phyloP scores from a whole-genome alignment of 1,284 basidiomycete species.

The Cutaneotrichosporon cyanovorans region DNA sequence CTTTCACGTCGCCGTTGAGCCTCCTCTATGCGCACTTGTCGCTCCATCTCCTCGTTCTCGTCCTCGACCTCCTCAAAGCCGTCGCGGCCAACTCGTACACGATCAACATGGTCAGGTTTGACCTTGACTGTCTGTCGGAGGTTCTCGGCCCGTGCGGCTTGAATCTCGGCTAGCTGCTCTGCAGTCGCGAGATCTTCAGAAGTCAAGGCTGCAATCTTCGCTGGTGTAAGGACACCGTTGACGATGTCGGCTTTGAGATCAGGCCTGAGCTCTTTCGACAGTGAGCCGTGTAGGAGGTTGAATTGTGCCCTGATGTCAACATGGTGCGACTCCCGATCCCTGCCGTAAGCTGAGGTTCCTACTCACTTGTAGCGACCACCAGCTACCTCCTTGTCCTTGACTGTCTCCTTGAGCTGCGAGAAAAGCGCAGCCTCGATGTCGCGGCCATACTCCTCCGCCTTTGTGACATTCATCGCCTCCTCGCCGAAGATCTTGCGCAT shows the following conservation, averaged over 20 bases:
- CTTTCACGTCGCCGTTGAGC: background rate
- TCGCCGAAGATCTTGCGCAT: slow-evolving; percentile 24
- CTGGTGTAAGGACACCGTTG: slow-evolving; percentile 14
- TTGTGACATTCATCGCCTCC: slow-evolving; percentile 14
- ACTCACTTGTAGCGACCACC: slow-evolving; percentile 40
- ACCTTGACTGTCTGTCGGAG: slow-evolving; percentile 33
- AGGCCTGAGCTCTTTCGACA: slow-evolving; percentile 25
- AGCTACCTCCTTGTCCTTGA: slow-evolving; percentile 32
- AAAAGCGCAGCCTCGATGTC: slow-evolving; percentile 33
- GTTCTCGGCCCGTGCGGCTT: slow-evolving; percentile 25
- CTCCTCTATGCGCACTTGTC: slow-evolving; percentile 4
- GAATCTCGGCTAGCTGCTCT: slow-evolving; percentile 30
- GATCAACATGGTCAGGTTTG: slow-evolving; percentile 18
- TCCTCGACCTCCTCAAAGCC: slow-evolving; percentile 32
- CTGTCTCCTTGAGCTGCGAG: slow-evolving; percentile 27
- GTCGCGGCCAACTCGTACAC: slow-evolving; percentile 32
- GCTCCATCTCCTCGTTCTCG: slow-evolving; percentile 9
- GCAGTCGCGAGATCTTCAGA: slow-evolving; percentile 33
- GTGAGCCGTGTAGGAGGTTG: slow-evolving; percentile 30
- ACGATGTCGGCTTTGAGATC: slow-evolving; percentile 23
- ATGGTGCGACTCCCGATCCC: too few species aligned
- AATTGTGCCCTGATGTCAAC: slow-evolving; percentile 33
- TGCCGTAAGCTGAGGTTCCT: background rate
- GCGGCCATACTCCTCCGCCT: slow-evolving; percentile 17
- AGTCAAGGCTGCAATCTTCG: slow-evolving; percentile 29